These are phyloP conservation scores for Neoboletus magnificus DNA, from an alignment of 768 basidiomycete species.

Conservation along the genomic window DNA sequence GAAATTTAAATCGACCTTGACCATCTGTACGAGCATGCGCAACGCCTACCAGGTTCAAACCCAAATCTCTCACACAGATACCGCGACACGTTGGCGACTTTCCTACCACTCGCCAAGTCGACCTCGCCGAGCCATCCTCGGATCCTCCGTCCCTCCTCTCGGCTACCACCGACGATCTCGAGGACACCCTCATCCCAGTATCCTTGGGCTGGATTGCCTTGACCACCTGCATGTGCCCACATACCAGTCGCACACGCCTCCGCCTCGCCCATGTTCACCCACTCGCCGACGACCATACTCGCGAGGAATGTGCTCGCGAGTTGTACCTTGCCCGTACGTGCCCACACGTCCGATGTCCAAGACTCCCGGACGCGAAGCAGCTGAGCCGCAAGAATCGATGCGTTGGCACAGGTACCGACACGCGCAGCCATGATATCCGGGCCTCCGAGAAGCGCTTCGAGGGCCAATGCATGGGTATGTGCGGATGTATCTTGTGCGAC, in stretches of 20 bases:
- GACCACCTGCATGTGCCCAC: conserved; percentile 53
- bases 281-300: conserved; percentile 67
- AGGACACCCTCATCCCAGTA: conserved; percentile 80
- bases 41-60: conserved; percentile 62
- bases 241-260: conserved; percentile 78
- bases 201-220: conserved; percentile 36
- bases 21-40: too few species aligned
- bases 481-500: conserved; percentile 79
- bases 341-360: conserved; percentile 77
- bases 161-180: conserved; percentile 72
- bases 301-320: conserved; percentile 74
- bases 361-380: conserved; percentile 75
- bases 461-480: conserved; percentile 69
- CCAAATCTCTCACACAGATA: conserved; percentile 81
- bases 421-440: conserved; percentile 74
- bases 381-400: conserved; percentile 72
- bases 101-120: conserved; percentile 60
- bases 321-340: conserved; percentile 70
- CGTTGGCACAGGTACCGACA: conserved; percentile 69
- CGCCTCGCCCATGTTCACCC: conserved; percentile 68
- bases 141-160: conserved; percentile 70
- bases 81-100: conserved; percentile 62
- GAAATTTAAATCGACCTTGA: background rate
- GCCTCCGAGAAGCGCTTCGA: conserved; percentile 74
- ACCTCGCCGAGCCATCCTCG: conserved; percentile 84